Evolutionary conservation across 495 filamentous ascomycete genomes (phyloP).

Genomic region (Daldinia childiae): DNA sequence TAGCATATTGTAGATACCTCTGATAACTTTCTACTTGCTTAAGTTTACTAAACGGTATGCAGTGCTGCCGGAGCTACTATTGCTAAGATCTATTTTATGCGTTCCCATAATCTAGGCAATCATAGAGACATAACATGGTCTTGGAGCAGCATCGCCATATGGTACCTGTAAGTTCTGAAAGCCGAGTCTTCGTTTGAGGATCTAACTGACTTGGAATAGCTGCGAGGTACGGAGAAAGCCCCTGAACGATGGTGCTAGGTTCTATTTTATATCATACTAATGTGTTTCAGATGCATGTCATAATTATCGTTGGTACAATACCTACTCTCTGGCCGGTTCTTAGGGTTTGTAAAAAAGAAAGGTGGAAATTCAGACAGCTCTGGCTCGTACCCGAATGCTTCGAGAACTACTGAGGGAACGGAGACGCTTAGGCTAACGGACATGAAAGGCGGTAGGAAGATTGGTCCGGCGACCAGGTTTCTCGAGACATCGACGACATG

Average conservation of each 20-base stretch:
- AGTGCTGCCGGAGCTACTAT: background rate
- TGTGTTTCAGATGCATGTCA: background rate
- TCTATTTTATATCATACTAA: no score
- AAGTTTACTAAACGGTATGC: background rate
- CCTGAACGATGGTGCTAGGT: no score
- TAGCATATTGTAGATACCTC: background rate
- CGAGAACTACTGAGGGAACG: background rate
- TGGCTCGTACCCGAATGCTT: background rate
- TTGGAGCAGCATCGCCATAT: background rate
- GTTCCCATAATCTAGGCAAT: background rate
- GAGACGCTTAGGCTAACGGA: background rate
- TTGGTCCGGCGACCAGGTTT: background rate
- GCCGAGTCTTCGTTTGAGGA: background rate
- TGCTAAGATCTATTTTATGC: background rate
- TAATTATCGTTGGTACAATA: background rate
- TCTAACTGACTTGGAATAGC: background rate
- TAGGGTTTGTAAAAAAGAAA: background rate
- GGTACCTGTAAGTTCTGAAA: background rate
- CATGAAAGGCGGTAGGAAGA: background rate
- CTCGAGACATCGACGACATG: background rate
- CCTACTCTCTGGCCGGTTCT: background rate
- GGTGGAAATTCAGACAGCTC: background rate
- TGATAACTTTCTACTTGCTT: background rate
- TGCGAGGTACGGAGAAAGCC: background rate
- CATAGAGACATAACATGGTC: background rate